These are phyloP conservation scores for Daedaleopsis sinensis DNA, from an alignment of 768 basidiomycete species.

Conservation along the genomic window DNA sequence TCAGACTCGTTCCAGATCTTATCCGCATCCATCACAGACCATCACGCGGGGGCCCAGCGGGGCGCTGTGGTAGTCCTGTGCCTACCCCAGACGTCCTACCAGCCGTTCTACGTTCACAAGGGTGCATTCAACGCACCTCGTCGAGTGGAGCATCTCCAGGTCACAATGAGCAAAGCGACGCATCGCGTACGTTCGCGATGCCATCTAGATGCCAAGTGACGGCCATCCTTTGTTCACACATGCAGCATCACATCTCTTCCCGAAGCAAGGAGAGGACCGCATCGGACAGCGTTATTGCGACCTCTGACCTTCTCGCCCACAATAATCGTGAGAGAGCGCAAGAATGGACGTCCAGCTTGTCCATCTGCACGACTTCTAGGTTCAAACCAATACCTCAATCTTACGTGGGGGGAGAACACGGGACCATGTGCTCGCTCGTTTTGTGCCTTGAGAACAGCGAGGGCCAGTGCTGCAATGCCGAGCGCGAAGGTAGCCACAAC, in stretches of 20 bases:
- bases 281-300: background rate
- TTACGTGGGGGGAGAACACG: constrained; percentile 8
- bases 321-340: constrained; percentile 7
- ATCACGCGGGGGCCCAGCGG: background rate
- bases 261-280: background rate
- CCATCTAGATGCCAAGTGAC: background rate
- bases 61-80: background rate
- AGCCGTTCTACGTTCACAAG: background rate
- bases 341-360: background rate
- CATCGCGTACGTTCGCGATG: background rate
- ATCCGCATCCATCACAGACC: background rate
- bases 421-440: constrained; percentile 10
- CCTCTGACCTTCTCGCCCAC: background rate
- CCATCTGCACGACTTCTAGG: constrained; percentile 4
- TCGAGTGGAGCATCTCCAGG: background rate
- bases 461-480: background rate
- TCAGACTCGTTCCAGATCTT: background rate
- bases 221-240: background rate
- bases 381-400: constrained; percentile 5
- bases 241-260: background rate
- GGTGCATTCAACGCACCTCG: background rate
- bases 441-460: background rate
- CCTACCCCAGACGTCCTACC: background rate
- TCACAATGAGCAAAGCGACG: background rate
- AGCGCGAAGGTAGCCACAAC: background rate